Evolutionary conservation across 2,329 filamentous ascomycete genomes (phyloP).

Genomic region (Zarea fungicola): DNA sequence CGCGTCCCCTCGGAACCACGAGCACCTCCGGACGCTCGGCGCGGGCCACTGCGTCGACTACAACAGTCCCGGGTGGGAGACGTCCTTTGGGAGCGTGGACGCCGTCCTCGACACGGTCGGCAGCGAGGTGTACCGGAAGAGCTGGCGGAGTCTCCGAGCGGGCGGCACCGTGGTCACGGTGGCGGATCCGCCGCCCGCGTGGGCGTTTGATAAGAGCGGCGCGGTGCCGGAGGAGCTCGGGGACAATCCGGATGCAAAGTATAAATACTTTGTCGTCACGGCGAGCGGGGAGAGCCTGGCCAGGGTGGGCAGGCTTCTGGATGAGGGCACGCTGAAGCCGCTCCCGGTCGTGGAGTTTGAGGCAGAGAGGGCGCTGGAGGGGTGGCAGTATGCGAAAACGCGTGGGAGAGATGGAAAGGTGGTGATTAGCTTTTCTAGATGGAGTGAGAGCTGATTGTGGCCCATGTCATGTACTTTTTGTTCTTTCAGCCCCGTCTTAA

Average conservation of each 20-base stretch:
- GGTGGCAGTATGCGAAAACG: constrained; percentile 21
- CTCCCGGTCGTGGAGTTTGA: constrained; percentile 21
- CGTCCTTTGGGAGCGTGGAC: constrained; percentile 20
- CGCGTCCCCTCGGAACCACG: constrained; percentile 20
- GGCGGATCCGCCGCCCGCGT: constrained; percentile 27
- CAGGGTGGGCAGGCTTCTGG: constrained; percentile 19
- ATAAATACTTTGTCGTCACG: constrained; percentile 26
- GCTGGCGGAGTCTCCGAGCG: constrained; percentile 26
- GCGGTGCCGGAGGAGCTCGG: constrained; percentile 17
- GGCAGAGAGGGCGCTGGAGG: constrained; percentile 20
- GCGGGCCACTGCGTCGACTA: constrained; percentile 25
- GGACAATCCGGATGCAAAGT: constrained; percentile 18
- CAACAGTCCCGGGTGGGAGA: constrained; percentile 19
- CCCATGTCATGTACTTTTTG: no score
- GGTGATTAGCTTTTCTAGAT: constrained; percentile 22
- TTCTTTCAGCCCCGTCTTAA: no score
- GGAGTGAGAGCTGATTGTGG: no score
- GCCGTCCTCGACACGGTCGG: constrained; percentile 29
- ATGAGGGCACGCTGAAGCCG: constrained; percentile 18
- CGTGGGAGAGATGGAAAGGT: constrained; percentile 22
- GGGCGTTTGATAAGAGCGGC: constrained; percentile 26
- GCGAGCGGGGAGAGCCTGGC: constrained; percentile 18
- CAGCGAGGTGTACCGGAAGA: constrained; percentile 21
- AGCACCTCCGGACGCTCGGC: constrained; percentile 18
- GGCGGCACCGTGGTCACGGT: constrained; percentile 30